Percentiles rank a stretch among this genome's conserved stretches.
These are phyloP conservation scores for Cyphellophora europaea DNA, from an alignment of 2,329 filamentous ascomycete genomes.

Conservation along the genomic window DNA sequence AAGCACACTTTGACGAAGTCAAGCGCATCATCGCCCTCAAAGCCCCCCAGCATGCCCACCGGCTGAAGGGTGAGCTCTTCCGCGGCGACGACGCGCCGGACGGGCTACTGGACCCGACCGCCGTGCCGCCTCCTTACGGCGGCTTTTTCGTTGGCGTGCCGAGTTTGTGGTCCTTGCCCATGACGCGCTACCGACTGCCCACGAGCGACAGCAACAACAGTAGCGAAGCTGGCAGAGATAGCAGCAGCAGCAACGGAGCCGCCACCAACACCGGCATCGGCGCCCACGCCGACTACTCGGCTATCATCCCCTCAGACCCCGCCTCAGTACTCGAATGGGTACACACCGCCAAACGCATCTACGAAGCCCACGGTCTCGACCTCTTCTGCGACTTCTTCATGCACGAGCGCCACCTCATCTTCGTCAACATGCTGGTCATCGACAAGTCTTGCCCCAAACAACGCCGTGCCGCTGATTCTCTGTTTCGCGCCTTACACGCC, in stretches of 20 bases:
- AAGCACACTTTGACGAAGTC: conserved; percentile 12
- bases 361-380: conserved; percentile 10
- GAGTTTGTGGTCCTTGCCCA: conserved; percentile 13
- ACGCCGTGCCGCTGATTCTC: conserved; percentile 7
- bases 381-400: conserved; percentile 15
- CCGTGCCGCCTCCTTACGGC: conserved; percentile 10
- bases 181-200: conserved; percentile 10
- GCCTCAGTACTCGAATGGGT: conserved; percentile 12
- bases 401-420: conserved; percentile 14
- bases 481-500: conserved; percentile 8
- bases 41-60: conserved; percentile 5
- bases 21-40: conserved; percentile 9
- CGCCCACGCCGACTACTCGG: conserved; percentile 13
- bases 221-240: no score
- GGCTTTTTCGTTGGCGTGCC: conserved; percentile 13
- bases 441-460: conserved; percentile 11
- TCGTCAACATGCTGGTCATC: conserved; percentile 14
- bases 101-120: conserved; percentile 9
- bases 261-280: conserved; percentile 7
- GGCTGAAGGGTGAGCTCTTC: conserved; percentile 11
- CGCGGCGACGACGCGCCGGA: conserved; percentile 9
- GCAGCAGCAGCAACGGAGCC: no score
- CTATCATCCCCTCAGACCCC: conserved; percentile 12
- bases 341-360: conserved; percentile 6
- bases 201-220: no score